Evolutionary conservation across 1,284 basidiomycete species (phyloP).

Genomic region (Ustilago hordei): DNA sequence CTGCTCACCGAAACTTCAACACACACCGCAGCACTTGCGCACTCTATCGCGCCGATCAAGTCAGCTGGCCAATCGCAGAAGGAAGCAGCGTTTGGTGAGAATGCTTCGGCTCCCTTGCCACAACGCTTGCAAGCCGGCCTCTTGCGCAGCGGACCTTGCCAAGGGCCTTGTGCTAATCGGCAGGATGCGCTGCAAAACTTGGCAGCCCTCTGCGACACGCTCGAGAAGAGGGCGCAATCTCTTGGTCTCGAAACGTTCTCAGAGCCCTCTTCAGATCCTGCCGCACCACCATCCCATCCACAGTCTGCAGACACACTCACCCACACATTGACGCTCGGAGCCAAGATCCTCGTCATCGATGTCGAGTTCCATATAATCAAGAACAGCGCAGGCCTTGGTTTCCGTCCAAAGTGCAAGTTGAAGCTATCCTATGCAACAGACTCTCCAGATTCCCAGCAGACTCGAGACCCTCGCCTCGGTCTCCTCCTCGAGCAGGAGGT

Average conservation of each 20-base stretch:
- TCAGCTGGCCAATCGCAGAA: conserved; percentile 9
- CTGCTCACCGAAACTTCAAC: conserved; percentile 43
- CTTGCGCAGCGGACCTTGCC: conserved; percentile 4
- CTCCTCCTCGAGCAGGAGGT: conserved; percentile 34
- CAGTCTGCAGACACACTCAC: conserved; percentile 3
- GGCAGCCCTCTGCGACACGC: conserved; percentile 33
- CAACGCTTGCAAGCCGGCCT: conserved; percentile 19
- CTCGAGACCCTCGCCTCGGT: conserved; percentile 37
- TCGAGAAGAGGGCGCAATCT: conserved; percentile 25
- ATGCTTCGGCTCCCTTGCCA: conserved; percentile 10
- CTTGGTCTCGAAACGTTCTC: conserved; percentile 52
- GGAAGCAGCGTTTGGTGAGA: neutral
- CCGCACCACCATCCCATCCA: neutral
- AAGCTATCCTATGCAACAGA: conserved; percentile 52
- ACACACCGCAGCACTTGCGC: conserved; percentile 42
- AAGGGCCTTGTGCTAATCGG: conserved; percentile 6
- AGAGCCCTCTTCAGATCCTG: conserved; percentile 30
- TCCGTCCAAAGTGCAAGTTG: conserved; percentile 29
- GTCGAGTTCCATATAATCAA: conserved; percentile 33
- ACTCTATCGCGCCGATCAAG: conserved; percentile 42
- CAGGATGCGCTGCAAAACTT: conserved; percentile 20
- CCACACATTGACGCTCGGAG: conserved; percentile 43
- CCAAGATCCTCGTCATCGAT: conserved; percentile 55
- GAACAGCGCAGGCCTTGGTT: neutral
- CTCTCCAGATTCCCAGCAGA: conserved; percentile 25